A percentile compares a stretch with the other conserved stretches of the same genome.
These are phyloP conservation scores for Geranium brycei DNA, from an alignment of 345 rosid genomes.

Conservation along the genomic window DNA sequence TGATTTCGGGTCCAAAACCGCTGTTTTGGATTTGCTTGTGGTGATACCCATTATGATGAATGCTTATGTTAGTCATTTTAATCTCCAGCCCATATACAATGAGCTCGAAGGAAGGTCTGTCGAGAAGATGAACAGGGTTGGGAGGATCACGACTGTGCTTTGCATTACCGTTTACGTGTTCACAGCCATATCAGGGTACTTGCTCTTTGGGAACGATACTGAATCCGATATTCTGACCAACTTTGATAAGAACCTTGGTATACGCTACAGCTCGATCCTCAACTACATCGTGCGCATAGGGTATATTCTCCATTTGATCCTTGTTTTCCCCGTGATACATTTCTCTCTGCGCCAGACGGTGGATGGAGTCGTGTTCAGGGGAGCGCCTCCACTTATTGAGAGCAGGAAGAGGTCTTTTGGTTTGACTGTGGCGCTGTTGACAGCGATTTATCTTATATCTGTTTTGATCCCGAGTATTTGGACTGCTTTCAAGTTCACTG, in stretches of 20 bases:
- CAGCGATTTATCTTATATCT: constrained; percentile 59
- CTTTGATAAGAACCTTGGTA: constrained; percentile 79
- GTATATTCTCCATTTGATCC: constrained; percentile 80
- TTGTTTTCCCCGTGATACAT: constrained; percentile 94
- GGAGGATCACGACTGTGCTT: constrained; percentile 64
- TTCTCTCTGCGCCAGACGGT: constrained; percentile 87
- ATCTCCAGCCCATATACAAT: constrained; percentile 85
- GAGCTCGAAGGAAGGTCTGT: constrained; percentile 73
- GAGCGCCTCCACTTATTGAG: constrained; percentile 62
- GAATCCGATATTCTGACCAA: constrained; percentile 80
- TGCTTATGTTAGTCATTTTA: constrained; percentile 89
- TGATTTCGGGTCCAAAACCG: constrained; percentile 54
- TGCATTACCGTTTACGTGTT: constrained; percentile 57
- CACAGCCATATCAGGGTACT: constrained; percentile 73
- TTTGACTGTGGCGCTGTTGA: constrained; percentile 47
- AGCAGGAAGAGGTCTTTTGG: constrained; percentile 66
- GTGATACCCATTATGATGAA: constrained; percentile 89
- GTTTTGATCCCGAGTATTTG: constrained; percentile 91
- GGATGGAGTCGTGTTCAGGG: constrained; percentile 49
- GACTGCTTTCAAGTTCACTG: constrained; percentile 96
- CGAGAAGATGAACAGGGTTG: constrained; percentile 68
- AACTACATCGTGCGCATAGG: constrained; percentile 78
- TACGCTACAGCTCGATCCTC: constrained; percentile 65
- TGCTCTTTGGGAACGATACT: constrained; percentile 72
- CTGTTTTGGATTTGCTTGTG: constrained; percentile 76